phyloP scores from a whole-genome alignment of 345 rosid species.

The Linum lewisii region DNA sequence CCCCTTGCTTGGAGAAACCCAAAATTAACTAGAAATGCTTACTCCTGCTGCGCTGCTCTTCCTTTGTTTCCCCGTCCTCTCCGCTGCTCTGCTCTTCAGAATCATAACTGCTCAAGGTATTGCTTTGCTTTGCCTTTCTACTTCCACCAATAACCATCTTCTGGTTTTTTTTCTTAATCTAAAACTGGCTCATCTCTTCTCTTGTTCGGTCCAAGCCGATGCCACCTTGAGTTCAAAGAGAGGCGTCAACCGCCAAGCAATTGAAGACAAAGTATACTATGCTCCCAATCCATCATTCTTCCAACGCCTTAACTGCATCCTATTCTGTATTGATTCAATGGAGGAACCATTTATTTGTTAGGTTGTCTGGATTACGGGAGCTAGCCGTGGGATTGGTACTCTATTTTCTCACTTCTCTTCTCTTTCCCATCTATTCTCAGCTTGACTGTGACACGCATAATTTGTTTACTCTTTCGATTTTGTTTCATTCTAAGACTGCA shows the following conservation, averaged over 20 bases:
- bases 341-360: slow-evolving; percentile 15
- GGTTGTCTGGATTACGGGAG: slow-evolving; percentile 97
- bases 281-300: neutral
- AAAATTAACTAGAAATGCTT: no score
- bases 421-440: neutral
- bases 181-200: neutral
- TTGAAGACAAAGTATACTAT: slow-evolving; percentile 59
- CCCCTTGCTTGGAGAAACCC: no score
- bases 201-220: slow-evolving; percentile 44
- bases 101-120: slow-evolving; percentile 62
- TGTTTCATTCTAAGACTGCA: no score
- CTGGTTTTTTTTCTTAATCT: neutral
- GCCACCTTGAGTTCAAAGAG: slow-evolving; percentile 56
- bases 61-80: slow-evolving; percentile 21
- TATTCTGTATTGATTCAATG: neutral
- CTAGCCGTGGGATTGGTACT: slow-evolving; percentile 93
- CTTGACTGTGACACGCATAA: no score
- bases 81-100: slow-evolving; percentile 28
- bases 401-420: neutral
- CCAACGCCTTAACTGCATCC: neutral
- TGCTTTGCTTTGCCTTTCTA: neutral
- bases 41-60: slow-evolving; percentile 28
- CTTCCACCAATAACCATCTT: neutral
- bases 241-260: slow-evolving; percentile 61
- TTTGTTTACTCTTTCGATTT: neutral